phyloP scores from a whole-genome alignment of 352 stramenopile genomes.

The Blastocystis sp. region DNA sequence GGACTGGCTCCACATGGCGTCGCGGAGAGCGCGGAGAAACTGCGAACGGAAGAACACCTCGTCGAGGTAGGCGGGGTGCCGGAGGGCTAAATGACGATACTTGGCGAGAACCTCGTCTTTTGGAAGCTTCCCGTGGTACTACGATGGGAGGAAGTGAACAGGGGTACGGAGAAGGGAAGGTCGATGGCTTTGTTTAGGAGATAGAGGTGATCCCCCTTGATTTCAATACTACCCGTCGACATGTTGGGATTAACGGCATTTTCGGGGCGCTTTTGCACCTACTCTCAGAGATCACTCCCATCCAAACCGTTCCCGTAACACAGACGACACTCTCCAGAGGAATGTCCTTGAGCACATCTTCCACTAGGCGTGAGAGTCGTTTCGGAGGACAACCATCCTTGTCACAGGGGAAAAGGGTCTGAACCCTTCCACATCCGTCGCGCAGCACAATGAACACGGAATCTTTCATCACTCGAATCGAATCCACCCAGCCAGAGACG shows the following conservation, averaged over 20 bases:
- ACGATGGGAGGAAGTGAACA: neutral
- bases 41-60: neutral
- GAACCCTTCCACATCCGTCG: neutral
- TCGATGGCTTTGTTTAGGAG: neutral
- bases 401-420: neutral
- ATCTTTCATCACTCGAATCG: constrained; percentile 24
- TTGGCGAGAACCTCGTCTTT: constrained; percentile 32
- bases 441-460: constrained; percentile 12
- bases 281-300: neutral
- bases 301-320: neutral
- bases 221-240: constrained; percentile 7
- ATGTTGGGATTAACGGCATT: constrained; percentile 27
- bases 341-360: neutral
- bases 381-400: neutral
- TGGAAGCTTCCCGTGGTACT: constrained; percentile 34
- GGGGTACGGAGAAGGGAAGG: constrained; percentile 19
- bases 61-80: neutral
- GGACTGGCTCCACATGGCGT: neutral
- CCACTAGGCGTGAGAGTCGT: neutral
- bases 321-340: constrained; percentile 22
- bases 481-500: neutral
- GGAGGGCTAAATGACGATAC: constrained; percentile 38
- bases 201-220: constrained; percentile 1
- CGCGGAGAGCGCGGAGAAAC: constrained; percentile 4
- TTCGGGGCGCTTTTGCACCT: neutral